phyloP scores from a whole-genome alignment of 805 yeast species.

The Candida ovalis region DNA sequence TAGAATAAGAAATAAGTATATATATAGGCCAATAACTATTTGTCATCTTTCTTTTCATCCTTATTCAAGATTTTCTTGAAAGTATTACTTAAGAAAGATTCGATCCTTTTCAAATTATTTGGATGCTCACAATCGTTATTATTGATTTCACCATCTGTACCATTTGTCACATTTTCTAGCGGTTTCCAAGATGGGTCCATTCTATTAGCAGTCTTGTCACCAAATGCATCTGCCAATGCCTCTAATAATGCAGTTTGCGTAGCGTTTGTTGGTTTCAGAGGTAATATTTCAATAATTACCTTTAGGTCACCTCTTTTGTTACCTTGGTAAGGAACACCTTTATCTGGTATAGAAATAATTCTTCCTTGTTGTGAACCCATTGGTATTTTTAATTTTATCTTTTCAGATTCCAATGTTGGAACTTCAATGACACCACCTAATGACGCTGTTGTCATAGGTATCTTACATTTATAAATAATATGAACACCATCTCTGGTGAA shows the following conservation, averaged over 20 bases:
- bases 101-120: conserved; percentile 50
- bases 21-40: neutral
- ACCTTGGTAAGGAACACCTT: conserved; percentile 73
- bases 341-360: conserved; percentile 70
- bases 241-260: conserved; percentile 88
- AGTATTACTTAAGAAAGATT: conserved; percentile 53
- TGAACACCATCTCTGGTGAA: conserved; percentile 68
- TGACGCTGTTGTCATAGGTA: conserved; percentile 94
- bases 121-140: conserved; percentile 35
- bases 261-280: conserved; percentile 71
- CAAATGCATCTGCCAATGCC: conserved; percentile 87
- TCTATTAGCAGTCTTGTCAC: conserved; percentile 76
- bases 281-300: conserved; percentile 66
- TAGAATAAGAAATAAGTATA: neutral
- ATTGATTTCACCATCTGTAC: neutral
- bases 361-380: conserved; percentile 81
- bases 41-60: conserved; percentile 13
- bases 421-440: conserved; percentile 86
- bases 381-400: conserved; percentile 73
- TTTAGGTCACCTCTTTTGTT: conserved; percentile 74
- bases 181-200: conserved; percentile 48
- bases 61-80: conserved; percentile 42
- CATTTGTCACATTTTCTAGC: conserved; percentile 22
- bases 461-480: conserved; percentile 58
- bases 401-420: conserved; percentile 80